A percentile compares a stretch with the other conserved stretches of the same genome.
These are phyloP conservation scores for Boletus insuetus DNA, from an alignment of 768 basidiomycete genomes.

Conservation along the genomic window DNA sequence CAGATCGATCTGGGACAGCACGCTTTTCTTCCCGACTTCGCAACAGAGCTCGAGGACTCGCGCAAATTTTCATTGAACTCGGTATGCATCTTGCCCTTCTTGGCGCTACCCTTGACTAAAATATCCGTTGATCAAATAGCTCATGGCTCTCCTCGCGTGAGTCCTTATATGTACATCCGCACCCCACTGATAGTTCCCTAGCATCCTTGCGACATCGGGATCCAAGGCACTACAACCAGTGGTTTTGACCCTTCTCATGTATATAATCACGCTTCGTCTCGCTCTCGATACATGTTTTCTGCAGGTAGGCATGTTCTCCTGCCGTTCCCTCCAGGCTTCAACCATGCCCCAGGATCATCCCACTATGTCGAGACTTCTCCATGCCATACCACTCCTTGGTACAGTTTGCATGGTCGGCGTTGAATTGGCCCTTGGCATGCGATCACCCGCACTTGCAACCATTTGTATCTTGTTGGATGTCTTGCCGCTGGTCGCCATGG, in stretches of 20 bases:
- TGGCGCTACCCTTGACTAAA: background rate
- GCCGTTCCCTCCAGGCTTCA: too few relatives aligned
- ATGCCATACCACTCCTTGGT: conserved; percentile 18
- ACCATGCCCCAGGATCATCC: background rate
- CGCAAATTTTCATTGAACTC: background rate
- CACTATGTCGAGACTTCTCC: conserved; percentile 9
- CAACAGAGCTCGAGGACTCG: background rate
- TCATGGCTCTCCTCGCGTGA: conserved; percentile 19
- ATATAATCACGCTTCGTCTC: conserved; percentile 22
- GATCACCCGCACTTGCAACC: conserved; percentile 9
- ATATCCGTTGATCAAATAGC: background rate
- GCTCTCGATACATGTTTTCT: conserved; percentile 6
- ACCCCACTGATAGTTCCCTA: background rate
- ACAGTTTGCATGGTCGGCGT: conserved; percentile 7
- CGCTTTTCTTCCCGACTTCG: too few relatives aligned
- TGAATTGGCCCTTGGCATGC: conserved; percentile 2
- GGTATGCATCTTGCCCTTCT: background rate
- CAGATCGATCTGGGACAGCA: background rate
- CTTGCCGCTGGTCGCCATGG: conserved; percentile 8
- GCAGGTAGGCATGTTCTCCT: background rate
- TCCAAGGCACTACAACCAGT: conserved; percentile 4
- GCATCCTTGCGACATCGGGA: conserved; percentile 11
- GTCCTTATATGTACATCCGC: background rate
- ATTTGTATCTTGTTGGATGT: conserved; percentile 6
- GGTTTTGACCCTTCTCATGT: conserved; percentile 19